Percentiles rank a stretch among this genome's conserved stretches.
Evolutionary conservation across 2,329 filamentous ascomycete species (phyloP).

Genomic region (Diaporthe australafricana): DNA sequence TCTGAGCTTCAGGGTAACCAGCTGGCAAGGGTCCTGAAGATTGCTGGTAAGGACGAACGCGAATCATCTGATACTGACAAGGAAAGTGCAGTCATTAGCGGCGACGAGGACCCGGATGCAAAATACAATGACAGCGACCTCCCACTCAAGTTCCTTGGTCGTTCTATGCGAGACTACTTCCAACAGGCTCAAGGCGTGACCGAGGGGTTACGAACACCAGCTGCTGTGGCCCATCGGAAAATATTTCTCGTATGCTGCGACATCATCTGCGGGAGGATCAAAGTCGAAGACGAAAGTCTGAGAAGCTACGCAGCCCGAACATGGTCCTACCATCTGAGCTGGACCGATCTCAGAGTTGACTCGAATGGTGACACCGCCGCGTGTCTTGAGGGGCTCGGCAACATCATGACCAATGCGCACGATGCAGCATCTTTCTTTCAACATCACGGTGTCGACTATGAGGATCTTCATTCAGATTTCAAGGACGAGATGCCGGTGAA

Average conservation of each 20-base stretch:
- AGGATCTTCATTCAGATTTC: neutral
- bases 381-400: neutral
- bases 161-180: slow-evolving; percentile 13
- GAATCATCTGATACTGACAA: neutral
- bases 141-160: neutral
- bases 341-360: neutral
- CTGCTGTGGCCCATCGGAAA: neutral
- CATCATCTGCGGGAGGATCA: slow-evolving; percentile 12
- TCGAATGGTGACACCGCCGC: neutral
- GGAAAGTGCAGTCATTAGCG: neutral
- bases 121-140: neutral
- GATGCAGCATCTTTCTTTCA: neutral
- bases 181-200: neutral
- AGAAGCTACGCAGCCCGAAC: neutral
- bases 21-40: neutral
- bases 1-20: slow-evolving; percentile 4
- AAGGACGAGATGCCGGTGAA: neutral
- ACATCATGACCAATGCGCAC: neutral
- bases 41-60: neutral
- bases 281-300: slow-evolving; percentile 10
- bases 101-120: neutral
- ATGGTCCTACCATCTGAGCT: neutral
- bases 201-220: neutral
- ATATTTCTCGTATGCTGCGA: slow-evolving; percentile 27
- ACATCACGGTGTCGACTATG: neutral